A percentile compares a stretch with the other conserved stretches of the same genome.
phyloP scores from a whole-genome alignment of 768 basidiomycete species.

The Krasilnikovozyma curviuscula region DNA sequence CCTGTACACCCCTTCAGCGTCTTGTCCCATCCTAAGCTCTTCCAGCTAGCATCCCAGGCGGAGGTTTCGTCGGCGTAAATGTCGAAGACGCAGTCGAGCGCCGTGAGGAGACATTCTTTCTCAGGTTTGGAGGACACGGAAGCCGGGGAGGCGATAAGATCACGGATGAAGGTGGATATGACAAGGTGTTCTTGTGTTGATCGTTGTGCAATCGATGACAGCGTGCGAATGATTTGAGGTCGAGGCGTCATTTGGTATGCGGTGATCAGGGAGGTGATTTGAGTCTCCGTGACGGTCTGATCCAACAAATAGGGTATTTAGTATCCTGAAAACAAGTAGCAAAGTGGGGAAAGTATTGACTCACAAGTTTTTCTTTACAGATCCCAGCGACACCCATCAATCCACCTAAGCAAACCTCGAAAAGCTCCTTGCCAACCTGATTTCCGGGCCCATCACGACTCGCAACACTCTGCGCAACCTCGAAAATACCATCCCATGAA shows the following conservation, averaged over 20 bases:
- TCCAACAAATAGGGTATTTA: too few species aligned
- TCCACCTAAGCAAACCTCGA: slow-evolving; percentile 38
- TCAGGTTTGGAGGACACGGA: slow-evolving; percentile 25
- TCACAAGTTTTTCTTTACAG: slow-evolving; percentile 49
- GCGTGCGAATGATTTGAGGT: neutral
- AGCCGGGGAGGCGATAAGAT: slow-evolving; percentile 6
- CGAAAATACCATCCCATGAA: slow-evolving; percentile 23
- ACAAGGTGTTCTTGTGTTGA: too few species aligned
- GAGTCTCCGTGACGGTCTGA: too few species aligned
- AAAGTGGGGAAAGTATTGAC: slow-evolving; percentile 28
- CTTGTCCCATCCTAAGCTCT: slow-evolving; percentile 27
- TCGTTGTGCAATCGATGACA: too few species aligned
- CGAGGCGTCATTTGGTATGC: neutral
- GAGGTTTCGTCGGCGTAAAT: slow-evolving; percentile 75
- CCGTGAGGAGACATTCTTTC: slow-evolving; percentile 63
- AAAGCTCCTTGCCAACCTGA: slow-evolving; percentile 58
- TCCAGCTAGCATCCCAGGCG: slow-evolving; percentile 51
- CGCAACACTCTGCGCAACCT: slow-evolving; percentile 20
- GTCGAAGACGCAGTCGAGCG: slow-evolving; percentile 65
- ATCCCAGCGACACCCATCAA: slow-evolving; percentile 71
- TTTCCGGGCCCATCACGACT: slow-evolving; percentile 22
- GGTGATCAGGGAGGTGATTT: too few species aligned
- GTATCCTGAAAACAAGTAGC: neutral
- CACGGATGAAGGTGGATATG: slow-evolving; percentile 22
- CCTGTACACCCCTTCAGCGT: slow-evolving; percentile 27